These are phyloP conservation scores for Aureobasidium mangrovei DNA, from an alignment of 2,329 filamentous ascomycete genomes.

Conservation along the genomic window DNA sequence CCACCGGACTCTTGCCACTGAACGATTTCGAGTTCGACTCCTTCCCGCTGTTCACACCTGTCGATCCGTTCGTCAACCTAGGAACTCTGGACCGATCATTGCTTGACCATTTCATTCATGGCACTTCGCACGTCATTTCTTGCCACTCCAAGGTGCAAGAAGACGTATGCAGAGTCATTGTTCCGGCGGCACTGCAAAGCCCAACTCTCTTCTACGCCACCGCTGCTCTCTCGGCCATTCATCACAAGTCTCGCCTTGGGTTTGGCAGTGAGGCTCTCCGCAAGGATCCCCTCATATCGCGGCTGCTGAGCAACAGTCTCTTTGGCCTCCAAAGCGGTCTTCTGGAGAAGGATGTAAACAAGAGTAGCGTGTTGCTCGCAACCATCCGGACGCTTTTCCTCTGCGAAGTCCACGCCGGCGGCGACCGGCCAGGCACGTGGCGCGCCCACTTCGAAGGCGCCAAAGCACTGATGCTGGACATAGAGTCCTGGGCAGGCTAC, in stretches of 20 bases:
- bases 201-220: conserved; percentile 13
- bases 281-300: conserved; percentile 6
- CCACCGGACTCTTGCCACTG: neutral
- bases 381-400: conserved; percentile 14
- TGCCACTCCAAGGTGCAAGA: conserved; percentile 13
- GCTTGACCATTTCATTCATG: conserved; percentile 13
- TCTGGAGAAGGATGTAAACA: conserved; percentile 9
- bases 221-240: conserved; percentile 12
- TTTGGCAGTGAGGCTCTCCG: neutral
- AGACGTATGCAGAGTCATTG: conserved; percentile 12
- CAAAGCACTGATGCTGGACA: conserved; percentile 12
- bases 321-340: conserved; percentile 4
- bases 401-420: conserved; percentile 14
- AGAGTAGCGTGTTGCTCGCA: conserved; percentile 9
- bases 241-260: conserved; percentile 9
- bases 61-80: conserved; percentile 10
- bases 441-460: conserved; percentile 15
- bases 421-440: conserved; percentile 13
- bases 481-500: conserved; percentile 11
- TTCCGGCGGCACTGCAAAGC: conserved; percentile 11
- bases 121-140: conserved; percentile 12
- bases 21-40: neutral
- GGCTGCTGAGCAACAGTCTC: conserved; percentile 10
- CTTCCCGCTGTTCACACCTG: neutral
- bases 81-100: conserved; percentile 5